Conservation (phyloP, 257 asterid genomes). For the Solanum pimpinellifolium region DNA sequence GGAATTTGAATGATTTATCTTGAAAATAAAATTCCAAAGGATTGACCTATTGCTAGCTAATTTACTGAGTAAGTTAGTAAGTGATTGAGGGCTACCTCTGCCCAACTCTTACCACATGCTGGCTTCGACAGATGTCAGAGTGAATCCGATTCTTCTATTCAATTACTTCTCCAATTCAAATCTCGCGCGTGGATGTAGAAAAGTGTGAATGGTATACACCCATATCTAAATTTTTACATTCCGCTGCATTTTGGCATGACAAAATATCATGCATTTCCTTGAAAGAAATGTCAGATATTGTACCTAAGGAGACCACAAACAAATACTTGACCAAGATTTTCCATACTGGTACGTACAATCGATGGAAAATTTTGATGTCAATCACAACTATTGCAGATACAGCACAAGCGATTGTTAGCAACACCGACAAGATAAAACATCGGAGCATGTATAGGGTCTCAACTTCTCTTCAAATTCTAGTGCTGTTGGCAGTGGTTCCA, state of each 20-base stretch:
- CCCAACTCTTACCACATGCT: too few species aligned
- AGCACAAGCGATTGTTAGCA: conserved; percentile 23
- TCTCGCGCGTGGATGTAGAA: too few species aligned
- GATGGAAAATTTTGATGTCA: background rate
- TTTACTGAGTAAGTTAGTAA: too few species aligned
- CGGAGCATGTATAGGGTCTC: conserved; percentile 62
- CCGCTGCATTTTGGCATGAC: background rate
- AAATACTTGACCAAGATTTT: background rate
- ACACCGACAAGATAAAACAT: conserved; percentile 64
- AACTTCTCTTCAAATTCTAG: conserved; percentile 56
- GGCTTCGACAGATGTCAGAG: too few species aligned
- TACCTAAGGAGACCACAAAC: background rate
- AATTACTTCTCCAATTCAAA: too few species aligned
- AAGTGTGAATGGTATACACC: background rate
- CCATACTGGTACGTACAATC: background rate
- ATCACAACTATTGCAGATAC: background rate
- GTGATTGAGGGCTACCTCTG: too few species aligned
- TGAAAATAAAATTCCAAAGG: too few species aligned
- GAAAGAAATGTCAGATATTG: background rate
- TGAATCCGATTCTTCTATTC: too few species aligned
- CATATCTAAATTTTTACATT: background rate
- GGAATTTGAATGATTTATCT: too few species aligned
- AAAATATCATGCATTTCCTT: background rate
- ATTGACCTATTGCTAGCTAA: too few species aligned
- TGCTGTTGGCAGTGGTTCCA: conserved; percentile 66